Evolutionary conservation across 495 filamentous ascomycete species (phyloP), one percentile per base, ranked within the genome.

Genomic region (Amphirosellinia nigrospora): DNA sequence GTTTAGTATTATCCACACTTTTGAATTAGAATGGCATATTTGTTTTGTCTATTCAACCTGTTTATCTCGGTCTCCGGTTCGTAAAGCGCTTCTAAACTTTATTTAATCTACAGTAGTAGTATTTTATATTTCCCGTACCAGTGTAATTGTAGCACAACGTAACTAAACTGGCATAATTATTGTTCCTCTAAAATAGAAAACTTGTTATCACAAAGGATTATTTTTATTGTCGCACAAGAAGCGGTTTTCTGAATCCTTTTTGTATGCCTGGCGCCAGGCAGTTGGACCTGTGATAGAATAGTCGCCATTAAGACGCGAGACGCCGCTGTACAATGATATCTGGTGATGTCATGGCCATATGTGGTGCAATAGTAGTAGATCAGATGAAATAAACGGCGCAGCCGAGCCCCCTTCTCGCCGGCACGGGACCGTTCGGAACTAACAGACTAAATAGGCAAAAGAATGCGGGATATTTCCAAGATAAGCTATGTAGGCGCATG

Each of bases 331-430:
- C 26, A n/a, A 9, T 48, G n/a, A 21, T 23, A 50, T 11, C 5
- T 7, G 6, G 41, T 64, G 61, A 64, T 64, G 43, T 64, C 61
- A 64, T n/a, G 3, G 11, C 3, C 41, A 38, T 36, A 26, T 16
- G 21, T 32, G 8, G 2, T 15, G 7, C 10, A 45, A 30, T 7
- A 32, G n/a, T n/a, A 63, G 19, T 9, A 32, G 23, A 63, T 63
- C 26, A 3, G 39, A 36, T n/a, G 16, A 32, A n/a, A 63, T n/a
- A 9, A 63, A 4, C 38, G 36, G 60, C 39, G 39, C 19, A 32
- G 39, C 60, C 39, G 60, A 32, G 1, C 1, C 15, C 1, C 32
- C 26, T 64, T 48, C 28, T 16, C 21, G 8, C 26, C 43, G 30
- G 30, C 16, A 34, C 9, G 3, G 28, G n/a, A 9, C 9, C 30